Evolutionary conservation across 1,139 yeast species (phyloP).

Genomic region (Suhomyces bokatorum): DNA sequence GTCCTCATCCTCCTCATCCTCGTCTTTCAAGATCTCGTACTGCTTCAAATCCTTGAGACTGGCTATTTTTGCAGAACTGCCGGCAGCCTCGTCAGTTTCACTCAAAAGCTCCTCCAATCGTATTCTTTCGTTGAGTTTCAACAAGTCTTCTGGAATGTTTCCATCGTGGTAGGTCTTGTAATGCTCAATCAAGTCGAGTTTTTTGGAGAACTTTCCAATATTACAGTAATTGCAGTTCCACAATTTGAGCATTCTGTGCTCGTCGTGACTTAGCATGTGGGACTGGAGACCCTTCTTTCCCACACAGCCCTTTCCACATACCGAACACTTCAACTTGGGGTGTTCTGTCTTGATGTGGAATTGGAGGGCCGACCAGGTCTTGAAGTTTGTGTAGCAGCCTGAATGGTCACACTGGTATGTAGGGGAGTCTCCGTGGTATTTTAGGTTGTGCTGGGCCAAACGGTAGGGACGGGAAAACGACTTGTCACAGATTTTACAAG

Average conservation of each 20-base stretch:
- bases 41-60: slow-evolving; percentile 8
- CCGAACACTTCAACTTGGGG: slow-evolving; percentile 63
- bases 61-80: not conserved
- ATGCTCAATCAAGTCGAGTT: slow-evolving; percentile 37
- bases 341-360: slow-evolving; percentile 72
- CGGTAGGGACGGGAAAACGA: slow-evolving; percentile 61
- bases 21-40: slow-evolving; percentile 1
- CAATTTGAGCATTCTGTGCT: slow-evolving; percentile 46
- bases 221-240: slow-evolving; percentile 64
- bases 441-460: slow-evolving; percentile 60
- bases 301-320: slow-evolving; percentile 74
- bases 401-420: slow-evolving; percentile 63
- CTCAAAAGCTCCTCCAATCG: slow-evolving; percentile 24
- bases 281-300: slow-evolving; percentile 69
- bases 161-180: slow-evolving; percentile 49
- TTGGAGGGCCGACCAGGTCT: slow-evolving; percentile 77
- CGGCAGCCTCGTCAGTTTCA: slow-evolving; percentile 15
- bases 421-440: slow-evolving; percentile 56
- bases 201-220: slow-evolving; percentile 36
- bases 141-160: slow-evolving; percentile 36
- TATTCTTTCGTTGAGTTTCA: slow-evolving; percentile 27
- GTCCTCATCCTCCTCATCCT: slow-evolving; percentile 13
- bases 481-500: slow-evolving; percentile 61
- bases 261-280: slow-evolving; percentile 67
- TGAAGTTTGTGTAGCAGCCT: slow-evolving; percentile 61